These are phyloP conservation scores for Acacia crassicarpa DNA, from an alignment of 306 rosid species.

Conservation along the genomic window DNA sequence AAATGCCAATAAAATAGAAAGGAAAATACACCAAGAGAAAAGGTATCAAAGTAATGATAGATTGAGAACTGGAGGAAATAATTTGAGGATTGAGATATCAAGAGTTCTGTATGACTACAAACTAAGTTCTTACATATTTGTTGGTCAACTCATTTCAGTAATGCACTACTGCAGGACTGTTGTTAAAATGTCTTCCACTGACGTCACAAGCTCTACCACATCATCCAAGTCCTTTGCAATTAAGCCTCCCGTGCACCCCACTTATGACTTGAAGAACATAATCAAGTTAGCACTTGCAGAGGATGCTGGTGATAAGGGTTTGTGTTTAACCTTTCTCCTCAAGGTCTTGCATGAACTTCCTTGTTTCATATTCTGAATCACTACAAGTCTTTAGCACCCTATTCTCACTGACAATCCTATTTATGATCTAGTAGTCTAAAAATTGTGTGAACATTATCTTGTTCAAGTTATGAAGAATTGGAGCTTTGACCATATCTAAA, in stretches of 20 bases:
- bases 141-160: slow-evolving; percentile 23
- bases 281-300: slow-evolving; percentile 83
- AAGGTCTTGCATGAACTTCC: neutral
- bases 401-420: no score
- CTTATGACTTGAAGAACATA: slow-evolving; percentile 75
- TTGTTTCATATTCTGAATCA: neutral
- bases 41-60: neutral
- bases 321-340: slow-evolving; percentile 9
- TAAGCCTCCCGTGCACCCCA: slow-evolving; percentile 86
- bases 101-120: neutral
- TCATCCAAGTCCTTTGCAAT: slow-evolving; percentile 52
- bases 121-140: neutral
- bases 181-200: slow-evolving; percentile 55
- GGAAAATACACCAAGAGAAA: neutral
- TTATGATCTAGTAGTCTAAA: no score
- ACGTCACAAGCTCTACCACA: slow-evolving; percentile 32
- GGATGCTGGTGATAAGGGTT: slow-evolving; percentile 84
- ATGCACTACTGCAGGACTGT: slow-evolving; percentile 41
- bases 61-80: neutral
- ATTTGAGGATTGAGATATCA: neutral
- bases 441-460: no score
- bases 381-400: no score
- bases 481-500: no score
- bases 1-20: neutral
- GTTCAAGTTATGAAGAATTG: no score